Evolutionary conservation across 225 moss, liverwort and hornwort species (phyloP), one percentile per base, ranked within the genome.

Genomic region (Straminergon stramineum): DNA sequence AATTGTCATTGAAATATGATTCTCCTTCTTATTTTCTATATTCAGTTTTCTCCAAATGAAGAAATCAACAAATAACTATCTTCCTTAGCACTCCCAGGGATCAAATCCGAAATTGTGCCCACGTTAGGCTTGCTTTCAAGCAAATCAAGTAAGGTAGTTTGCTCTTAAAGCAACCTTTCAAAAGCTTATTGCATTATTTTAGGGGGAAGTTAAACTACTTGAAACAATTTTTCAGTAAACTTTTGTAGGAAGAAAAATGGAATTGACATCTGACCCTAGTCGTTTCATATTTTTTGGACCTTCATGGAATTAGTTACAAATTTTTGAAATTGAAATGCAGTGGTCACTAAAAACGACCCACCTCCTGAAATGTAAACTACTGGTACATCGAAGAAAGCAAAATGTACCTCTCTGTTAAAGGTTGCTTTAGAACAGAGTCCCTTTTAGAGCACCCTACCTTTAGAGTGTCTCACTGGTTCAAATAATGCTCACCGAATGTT

Each of bases 71-170:
- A 27, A 28, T 12, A 27, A 13, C 19, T 60, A 8, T 41, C 60
- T 28, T 81, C 20, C 4, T 56, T 1, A 78, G 0, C 24, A 24
- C 15, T 23, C 11, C 0, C 0, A 20, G 4, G 10, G 7, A 24
- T 55, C 5, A 22, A 0, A 53, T 22, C 1, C 23, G 0, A 22
- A 22, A 55, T 0, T 5, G 0, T 35, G 8, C 0, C 23, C 53
- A 21, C 9, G 5, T 35, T 5, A 30, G 21, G 22, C 35, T 53
- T 22, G 35, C 55, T 77, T 55, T 55, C 9, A 53, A 77, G 3
- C 0, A 53, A 1, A 35, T 22, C 8, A 34, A 32, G 32, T 52
- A 31, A 75, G 4, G 4, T 48, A 32, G 11, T 18, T 1, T 30
- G 2, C 4, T 74, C 9, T 30, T 45, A 28, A 45, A 45, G 10